Evolutionary conservation across 306 rosid species (phyloP).

Genomic region (Pueraria montana): DNA sequence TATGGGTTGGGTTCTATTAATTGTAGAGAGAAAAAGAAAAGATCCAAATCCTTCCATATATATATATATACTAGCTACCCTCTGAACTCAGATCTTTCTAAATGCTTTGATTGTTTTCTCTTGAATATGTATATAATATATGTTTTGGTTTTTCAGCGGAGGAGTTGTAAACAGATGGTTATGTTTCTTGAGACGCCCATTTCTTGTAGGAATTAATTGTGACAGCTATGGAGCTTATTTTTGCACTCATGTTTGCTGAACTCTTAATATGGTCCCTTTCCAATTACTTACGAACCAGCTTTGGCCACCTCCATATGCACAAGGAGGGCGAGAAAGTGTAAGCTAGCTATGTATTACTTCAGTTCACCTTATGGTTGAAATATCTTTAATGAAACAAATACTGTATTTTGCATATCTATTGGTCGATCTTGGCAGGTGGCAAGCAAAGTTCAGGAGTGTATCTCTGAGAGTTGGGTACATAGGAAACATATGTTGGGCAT

Average conservation of each 20-base stretch:
- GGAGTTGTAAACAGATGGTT: slow-evolving; percentile 12
- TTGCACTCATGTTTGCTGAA: slow-evolving; percentile 59
- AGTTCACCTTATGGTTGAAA: neutral
- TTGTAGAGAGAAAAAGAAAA: neutral
- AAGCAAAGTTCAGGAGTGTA: slow-evolving; percentile 75
- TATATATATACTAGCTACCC: too few relatives aligned
- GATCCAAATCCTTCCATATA: too few relatives aligned
- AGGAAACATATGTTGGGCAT: slow-evolving; percentile 82
- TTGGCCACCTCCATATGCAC: slow-evolving; percentile 59
- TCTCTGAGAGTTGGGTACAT: slow-evolving; percentile 72
- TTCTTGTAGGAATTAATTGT: slow-evolving; percentile 62
- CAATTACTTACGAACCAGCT: slow-evolving; percentile 71
- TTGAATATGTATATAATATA: too few relatives aligned
- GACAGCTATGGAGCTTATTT: slow-evolving; percentile 63
- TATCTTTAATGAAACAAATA: neutral
- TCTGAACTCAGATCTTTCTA: too few relatives aligned
- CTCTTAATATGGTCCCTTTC: slow-evolving; percentile 77
- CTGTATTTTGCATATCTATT: neutral
- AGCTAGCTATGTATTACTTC: neutral
- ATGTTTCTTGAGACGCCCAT: slow-evolving; percentile 60
- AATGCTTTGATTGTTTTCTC: too few relatives aligned
- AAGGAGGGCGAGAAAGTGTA: slow-evolving; percentile 58
- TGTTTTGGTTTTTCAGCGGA: neutral
- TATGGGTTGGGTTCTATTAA: neutral
- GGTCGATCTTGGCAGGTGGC: slow-evolving; percentile 55